A percentile compares a stretch with the other conserved stretches of the same genome.
These are phyloP conservation scores for Podila horticola DNA, from an alignment of 192 early-diverging fungal genomes.

Conservation along the genomic window DNA sequence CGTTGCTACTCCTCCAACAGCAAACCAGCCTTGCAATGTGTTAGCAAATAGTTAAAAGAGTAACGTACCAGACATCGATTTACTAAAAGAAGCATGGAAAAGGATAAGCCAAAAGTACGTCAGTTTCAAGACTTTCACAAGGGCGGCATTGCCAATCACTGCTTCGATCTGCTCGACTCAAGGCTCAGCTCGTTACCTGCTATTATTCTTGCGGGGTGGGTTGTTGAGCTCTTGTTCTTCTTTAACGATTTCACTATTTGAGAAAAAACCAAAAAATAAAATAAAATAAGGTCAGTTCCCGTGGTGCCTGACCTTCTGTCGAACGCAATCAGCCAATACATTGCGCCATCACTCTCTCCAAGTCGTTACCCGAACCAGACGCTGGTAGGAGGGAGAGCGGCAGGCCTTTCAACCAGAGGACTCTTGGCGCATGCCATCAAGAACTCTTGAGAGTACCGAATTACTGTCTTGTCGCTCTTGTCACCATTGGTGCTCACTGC, in stretches of 20 bases:
- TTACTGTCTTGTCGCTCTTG: slow-evolving; percentile 19
- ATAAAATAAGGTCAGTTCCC: background rate
- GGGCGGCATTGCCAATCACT: background rate
- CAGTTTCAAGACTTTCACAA: background rate
- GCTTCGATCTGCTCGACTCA: background rate
- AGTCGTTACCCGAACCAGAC: slow-evolving; percentile 53
- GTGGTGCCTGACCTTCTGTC: background rate
- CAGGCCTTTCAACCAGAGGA: slow-evolving; percentile 51
- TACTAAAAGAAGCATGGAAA: background rate
- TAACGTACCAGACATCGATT: background rate
- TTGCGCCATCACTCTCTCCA: background rate
- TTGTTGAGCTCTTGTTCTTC: slow-evolving; percentile 37
- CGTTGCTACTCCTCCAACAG: background rate
- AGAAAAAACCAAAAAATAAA: background rate
- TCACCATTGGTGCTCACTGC: background rate
- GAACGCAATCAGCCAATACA: background rate
- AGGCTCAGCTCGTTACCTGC: background rate
- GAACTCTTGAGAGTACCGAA: slow-evolving; percentile 55
- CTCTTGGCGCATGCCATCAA: slow-evolving; percentile 52
- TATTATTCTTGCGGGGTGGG: slow-evolving; percentile 6
- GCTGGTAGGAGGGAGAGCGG: slow-evolving; percentile 45
- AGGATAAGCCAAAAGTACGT: background rate
- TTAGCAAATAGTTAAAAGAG: background rate
- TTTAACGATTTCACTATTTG: slow-evolving; percentile 28
- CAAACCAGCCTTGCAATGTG: background rate